Base-by-base conservation (phyloP, 1,284 basidiomycete species). In the Calocybe gambosa region DNA sequence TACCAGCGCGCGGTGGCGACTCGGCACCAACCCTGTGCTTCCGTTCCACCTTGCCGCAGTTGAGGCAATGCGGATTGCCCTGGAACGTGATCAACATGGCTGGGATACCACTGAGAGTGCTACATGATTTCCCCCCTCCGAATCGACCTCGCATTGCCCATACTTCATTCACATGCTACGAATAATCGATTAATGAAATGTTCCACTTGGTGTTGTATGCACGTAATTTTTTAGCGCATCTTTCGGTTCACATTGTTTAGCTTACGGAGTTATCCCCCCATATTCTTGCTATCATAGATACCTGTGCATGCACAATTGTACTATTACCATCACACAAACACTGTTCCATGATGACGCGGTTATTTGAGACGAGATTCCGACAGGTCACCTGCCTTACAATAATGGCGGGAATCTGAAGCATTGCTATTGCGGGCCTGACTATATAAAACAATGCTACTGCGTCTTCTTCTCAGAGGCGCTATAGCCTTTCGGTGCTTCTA, bases 381-480 rank as follows among this genome's bases (percentile, higher is more conserved):
- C n/a, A n/a, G n/a, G n/a, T n/a, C n/a, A n/a, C n/a, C n/a, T n/a
- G n/a, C n/a, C n/a, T n/a, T n/a, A n/a, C n/a, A n/a, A n/a, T n/a
- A n/a, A n/a, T n/a, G n/a, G n/a, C n/a, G n/a, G n/a, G n/a, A n/a
- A n/a, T n/a, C n/a, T n/a, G n/a, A n/a, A n/a, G n/a, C n/a, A n/a
- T n/a, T n/a, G n/a, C n/a, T n/a, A n/a, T n/a, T n/a, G n/a, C n/a
- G n/a, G 12, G 29, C 8, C 25, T 9, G 25, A 26, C 5, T 26
- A 26, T 26, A 31, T 31, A 31, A 8, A 31, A 31, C 29, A 31
- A 31, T 31, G 5, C 59, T 74, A 91, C 71, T 91, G 87, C 56
- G 74, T 82, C 76, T 93, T 92, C 71, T 77, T 89, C 58, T 86
- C 83, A 50, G 77, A 73, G 8, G 79, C 80, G 54, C 71, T 82